Conservation (phyloP, 768 basidiomycete genomes). For the Exsudoporus frostii region DNA sequence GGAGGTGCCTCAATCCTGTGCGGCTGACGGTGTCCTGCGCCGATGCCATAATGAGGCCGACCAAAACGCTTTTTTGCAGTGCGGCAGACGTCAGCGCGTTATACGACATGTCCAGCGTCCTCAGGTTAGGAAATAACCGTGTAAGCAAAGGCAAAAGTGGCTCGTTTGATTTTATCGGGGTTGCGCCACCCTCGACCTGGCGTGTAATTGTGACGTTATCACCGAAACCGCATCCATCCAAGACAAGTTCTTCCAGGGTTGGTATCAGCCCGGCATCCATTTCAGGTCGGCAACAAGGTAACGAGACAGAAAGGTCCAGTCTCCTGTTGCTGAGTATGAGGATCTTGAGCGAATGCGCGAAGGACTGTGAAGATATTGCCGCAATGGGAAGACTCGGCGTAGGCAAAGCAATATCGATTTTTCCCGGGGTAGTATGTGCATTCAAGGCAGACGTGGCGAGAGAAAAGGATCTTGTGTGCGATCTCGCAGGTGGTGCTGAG, state of each 20-base stretch:
- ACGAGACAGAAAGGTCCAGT: conserved; percentile 57
- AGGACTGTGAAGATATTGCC: conserved; percentile 55
- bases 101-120: conserved; percentile 71
- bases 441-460: conserved; percentile 32
- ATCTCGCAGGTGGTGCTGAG: conserved; percentile 48
- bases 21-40: conserved; percentile 29
- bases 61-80: conserved; percentile 47
- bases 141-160: conserved; percentile 57
- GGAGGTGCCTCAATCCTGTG: conserved; percentile 61
- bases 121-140: conserved; percentile 66
- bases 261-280: conserved; percentile 50
- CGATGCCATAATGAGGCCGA: conserved; percentile 49
- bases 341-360: conserved; percentile 54
- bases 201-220: conserved; percentile 54
- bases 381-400: conserved; percentile 67
- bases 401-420: conserved; percentile 53
- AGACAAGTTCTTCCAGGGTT: conserved; percentile 64
- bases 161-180: conserved; percentile 47
- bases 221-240: conserved; percentile 70
- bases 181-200: conserved; percentile 29
- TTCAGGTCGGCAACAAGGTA: conserved; percentile 41
- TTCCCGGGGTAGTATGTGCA: conserved; percentile 12
- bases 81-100: conserved; percentile 59
- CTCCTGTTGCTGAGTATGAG: conserved; percentile 64
- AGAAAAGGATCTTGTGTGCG: conserved; percentile 65